Base-by-base conservation (phyloP, 352 stramenopile genomes). In the Pilasporangium apinafurcum region DNA sequence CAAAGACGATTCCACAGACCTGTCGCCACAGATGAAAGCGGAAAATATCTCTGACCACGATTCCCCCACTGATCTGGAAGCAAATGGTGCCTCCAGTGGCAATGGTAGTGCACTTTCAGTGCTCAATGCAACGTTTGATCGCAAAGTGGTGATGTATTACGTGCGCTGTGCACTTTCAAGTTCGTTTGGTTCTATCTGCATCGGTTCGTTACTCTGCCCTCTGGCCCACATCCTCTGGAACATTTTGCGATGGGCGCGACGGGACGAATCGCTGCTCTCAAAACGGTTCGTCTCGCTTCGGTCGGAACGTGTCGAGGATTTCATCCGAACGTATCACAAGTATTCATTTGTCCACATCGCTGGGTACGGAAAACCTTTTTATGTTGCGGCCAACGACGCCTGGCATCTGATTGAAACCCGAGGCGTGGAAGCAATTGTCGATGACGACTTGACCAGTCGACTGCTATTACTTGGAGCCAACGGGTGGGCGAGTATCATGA, bases 321-420 rank as follows among this genome's bases (percentile, higher is more conserved):
- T 93, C 41, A 91, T 90, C 36, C 71, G 75, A 21, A 85, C 79
- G 36, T 90, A 91, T 51, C 82, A 93, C 62, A 91, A 91, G 63
- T 93, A 85, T 49, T 78, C 74, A 32, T 87, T 93, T 40, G 73
- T 81, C 34, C 78, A 90, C 62, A 78, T 93, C 29, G 82, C 82
- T 2, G 79, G 61, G 25, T 91, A 91, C 53, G 75, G 77, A 41
- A 88, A 89, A 29, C 67, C 82, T 10, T 93, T 88, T 42, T 82
- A 85, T 47, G 71, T 82, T 16, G 80, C 82, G 9, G 82, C 82
- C 13, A 63, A 83, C 3, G 79, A 93, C 35, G 62, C 78, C 14
- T 93, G 82, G 82, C 53, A 64, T 17, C 49, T 93, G 30, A 84
- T 93, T 28, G 72, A 90, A 53, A 61, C 67, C n/a, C 65, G 81